Base-by-base conservation (phyloP, 106 monocot species). In the Acorus calamus region DNA sequence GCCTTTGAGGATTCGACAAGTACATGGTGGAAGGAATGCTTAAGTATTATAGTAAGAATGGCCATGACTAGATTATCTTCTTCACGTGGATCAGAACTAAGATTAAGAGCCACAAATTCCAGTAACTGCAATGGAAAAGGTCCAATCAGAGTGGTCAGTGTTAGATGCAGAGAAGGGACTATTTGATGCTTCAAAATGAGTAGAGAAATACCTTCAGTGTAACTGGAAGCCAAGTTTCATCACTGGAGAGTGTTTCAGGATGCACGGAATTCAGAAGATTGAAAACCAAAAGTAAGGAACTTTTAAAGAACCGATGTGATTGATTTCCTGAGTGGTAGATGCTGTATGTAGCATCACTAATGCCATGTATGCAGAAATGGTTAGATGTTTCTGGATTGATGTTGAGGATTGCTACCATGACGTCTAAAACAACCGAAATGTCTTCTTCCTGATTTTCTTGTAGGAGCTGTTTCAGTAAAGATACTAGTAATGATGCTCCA, bases 1-100 rank as follows among this genome's bases (percentile, higher is more conserved):
- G 91, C 76, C 55, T 78, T 91, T 52, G 96, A 80, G 62, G 91
- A 69, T 61, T 87, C 91, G 71, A 43, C 53, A 42, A 98, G 83
- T 9, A 72, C 83, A 53, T 70, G 71, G 57, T 64, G 70, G 71
- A 70, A 67, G 6, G 86, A 84, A 54, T 83, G 74, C n/a, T 81
- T 69, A 10, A 98, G 78, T 49, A 98, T 69, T 11, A 98, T 74
- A 63, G 78, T 81, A 62, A 98, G 72, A 67, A 87, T 91, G 55
- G 78, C 71, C 7, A 98, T 49, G 57, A 83, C 14, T 51, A 83
- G 63, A 61, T 64, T 49, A 2, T 54, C 76, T 62, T 85, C 85
- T 66, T 77, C 80, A 62, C 44, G 72, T 54, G 64, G 44, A 1
- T 70, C 62, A 42, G 69, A 74, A 62, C 14, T 76, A 55, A 76